These are phyloP conservation scores for Coniochaeta prunicola DNA, from an alignment of 2,329 filamentous ascomycete genomes.

Conservation along the genomic window DNA sequence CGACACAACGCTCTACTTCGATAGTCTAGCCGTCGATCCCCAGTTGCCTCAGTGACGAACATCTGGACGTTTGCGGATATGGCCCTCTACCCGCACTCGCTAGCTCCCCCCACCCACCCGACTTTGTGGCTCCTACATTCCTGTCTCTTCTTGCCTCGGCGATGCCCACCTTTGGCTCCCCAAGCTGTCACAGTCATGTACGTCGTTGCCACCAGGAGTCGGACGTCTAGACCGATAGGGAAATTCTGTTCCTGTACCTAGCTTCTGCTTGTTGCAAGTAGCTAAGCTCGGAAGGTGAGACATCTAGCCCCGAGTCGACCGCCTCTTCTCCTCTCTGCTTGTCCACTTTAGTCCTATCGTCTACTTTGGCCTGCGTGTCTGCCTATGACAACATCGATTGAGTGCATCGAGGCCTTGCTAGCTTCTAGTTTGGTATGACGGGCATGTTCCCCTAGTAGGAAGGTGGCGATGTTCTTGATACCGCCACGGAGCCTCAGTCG, in stretches of 20 bases:
- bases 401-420: neutral
- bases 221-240: neutral
- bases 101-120: neutral
- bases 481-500: neutral
- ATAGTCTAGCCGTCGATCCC: neutral
- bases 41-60: neutral
- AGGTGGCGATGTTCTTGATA: neutral
- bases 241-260: neutral
- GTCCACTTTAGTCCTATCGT: neutral
- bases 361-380: neutral
- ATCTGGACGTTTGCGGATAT: neutral
- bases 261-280: neutral
- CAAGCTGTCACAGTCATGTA: neutral
- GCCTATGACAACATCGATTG: neutral
- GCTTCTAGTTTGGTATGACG: neutral
- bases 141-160: neutral
- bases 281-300: constrained; percentile 1
- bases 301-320: neutral
- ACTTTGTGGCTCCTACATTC: neutral
- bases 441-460: neutral
- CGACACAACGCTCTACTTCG: neutral
- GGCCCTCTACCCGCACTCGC: neutral
- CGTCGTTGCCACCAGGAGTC: neutral
- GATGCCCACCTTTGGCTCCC: neutral
- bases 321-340: neutral